Evolutionary conservation across 192 early-diverging fungal species (phyloP).

Genomic region (Backusella liffmaniae): DNA sequence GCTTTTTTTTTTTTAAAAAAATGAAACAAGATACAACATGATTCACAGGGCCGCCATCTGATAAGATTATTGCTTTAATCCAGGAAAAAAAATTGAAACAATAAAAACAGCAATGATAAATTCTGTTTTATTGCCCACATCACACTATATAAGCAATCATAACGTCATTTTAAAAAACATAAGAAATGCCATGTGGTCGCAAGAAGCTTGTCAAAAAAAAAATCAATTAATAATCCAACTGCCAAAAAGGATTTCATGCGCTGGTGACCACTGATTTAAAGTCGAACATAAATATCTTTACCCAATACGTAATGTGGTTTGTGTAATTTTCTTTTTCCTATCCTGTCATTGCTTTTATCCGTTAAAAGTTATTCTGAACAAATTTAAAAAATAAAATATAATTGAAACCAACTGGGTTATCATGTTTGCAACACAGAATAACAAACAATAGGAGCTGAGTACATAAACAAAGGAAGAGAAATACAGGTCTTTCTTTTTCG

Average conservation of each 20-base stretch:
- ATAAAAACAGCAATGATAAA: neutral
- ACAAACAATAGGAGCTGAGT: neutral
- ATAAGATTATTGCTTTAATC: neutral
- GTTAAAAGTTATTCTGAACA: neutral
- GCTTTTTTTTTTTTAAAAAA: neutral
- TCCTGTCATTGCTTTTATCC: neutral
- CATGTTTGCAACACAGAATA: neutral
- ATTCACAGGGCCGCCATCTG: conserved; percentile 3
- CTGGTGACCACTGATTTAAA: neutral
- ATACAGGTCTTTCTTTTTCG: too few species aligned
- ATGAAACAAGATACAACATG: neutral
- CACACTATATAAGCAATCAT: neutral
- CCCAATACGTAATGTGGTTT: neutral
- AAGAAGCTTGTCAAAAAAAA: neutral
- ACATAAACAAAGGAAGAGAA: neutral
- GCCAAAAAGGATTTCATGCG: neutral
- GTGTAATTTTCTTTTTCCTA: neutral
- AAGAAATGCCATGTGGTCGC: neutral
- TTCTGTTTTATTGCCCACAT: neutral
- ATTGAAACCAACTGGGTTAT: neutral
- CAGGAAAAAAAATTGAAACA: neutral
- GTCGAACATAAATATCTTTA: neutral
- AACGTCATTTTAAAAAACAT: neutral
- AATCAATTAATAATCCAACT: neutral
- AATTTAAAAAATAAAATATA: neutral